These are phyloP conservation scores for Populus alba DNA, from an alignment of 345 rosid species.

Conservation along the genomic window DNA sequence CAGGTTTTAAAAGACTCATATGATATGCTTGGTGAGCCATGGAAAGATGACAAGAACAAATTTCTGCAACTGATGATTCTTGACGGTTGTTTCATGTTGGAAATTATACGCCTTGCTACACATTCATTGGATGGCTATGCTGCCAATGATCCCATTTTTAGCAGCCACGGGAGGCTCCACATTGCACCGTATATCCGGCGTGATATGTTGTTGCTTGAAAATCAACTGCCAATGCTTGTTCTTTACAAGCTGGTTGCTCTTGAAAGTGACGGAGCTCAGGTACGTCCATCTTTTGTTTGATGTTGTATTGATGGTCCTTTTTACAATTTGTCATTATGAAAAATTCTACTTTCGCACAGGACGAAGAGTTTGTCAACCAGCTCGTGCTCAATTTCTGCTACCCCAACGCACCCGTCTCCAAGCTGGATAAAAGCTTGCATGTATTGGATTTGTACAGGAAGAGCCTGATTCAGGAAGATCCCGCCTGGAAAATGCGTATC, in stretches of 20 bases:
- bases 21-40: conserved; percentile 20
- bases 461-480: conserved; percentile 18
- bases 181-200: conserved; percentile 37
- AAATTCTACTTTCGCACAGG: conserved; percentile 21
- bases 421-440: conserved; percentile 37
- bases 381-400: conserved; percentile 39
- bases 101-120: conserved; percentile 24
- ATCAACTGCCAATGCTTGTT: conserved; percentile 45
- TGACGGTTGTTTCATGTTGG: conserved; percentile 57
- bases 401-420: not conserved
- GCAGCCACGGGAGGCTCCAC: conserved; percentile 39
- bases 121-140: conserved; percentile 26
- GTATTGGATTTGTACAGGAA: conserved; percentile 38
- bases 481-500: not conserved
- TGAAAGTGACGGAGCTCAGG: conserved; percentile 26
- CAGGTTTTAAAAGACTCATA: conserved; percentile 29
- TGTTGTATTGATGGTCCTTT: not conserved
- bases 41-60: conserved; percentile 15
- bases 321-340: not conserved
- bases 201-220: conserved; percentile 56
- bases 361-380: conserved; percentile 26
- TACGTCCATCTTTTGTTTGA: not conserved
- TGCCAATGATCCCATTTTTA: conserved; percentile 43
- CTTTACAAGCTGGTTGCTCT: conserved; percentile 29
- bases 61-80: conserved; percentile 45